Conservation (phyloP, 2,329 filamentous ascomycete genomes). For the Penicillium brevicompactum region DNA sequence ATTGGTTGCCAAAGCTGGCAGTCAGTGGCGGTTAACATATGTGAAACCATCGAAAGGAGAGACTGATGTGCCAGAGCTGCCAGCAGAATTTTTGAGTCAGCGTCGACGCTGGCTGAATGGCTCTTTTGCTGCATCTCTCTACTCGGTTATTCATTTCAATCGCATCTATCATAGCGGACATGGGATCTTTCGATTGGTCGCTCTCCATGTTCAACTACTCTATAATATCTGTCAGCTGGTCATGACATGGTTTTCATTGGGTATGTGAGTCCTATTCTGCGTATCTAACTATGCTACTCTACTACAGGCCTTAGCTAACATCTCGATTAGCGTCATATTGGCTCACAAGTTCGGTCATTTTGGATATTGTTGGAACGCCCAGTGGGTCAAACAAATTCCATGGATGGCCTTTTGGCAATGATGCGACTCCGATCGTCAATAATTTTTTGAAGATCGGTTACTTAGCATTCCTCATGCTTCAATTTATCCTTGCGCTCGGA, state of each 20-base stretch:
- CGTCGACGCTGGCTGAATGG: conserved; percentile 97
- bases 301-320: conserved; percentile 40
- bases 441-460: conserved; percentile 86
- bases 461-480: conserved; percentile 81
- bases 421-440: conserved; percentile 84
- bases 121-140: conserved; percentile 92
- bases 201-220: conserved; percentile 89
- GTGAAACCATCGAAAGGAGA: conserved; percentile 98
- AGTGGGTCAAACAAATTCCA: conserved; percentile 55
- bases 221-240: conserved; percentile 87
- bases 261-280: conserved; percentile 37
- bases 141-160: conserved; percentile 94
- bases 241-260: conserved; percentile 79
- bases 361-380: conserved; percentile 85
- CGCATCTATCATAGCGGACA: conserved; percentile 97
- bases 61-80: conserved; percentile 94
- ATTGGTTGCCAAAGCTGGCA: conserved; percentile 92
- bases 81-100: conserved; percentile 92
- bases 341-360: conserved; percentile 93
- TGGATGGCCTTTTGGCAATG: conserved; percentile 87
- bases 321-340: conserved; percentile 74
- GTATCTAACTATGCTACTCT: too few species aligned
- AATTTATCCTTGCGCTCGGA: conserved; percentile 92
- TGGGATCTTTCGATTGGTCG: conserved; percentile 94
- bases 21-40: conserved; percentile 96